Conservation (phyloP, 2,329 filamentous ascomycete species). For the Madurella mycetomatis region DNA sequence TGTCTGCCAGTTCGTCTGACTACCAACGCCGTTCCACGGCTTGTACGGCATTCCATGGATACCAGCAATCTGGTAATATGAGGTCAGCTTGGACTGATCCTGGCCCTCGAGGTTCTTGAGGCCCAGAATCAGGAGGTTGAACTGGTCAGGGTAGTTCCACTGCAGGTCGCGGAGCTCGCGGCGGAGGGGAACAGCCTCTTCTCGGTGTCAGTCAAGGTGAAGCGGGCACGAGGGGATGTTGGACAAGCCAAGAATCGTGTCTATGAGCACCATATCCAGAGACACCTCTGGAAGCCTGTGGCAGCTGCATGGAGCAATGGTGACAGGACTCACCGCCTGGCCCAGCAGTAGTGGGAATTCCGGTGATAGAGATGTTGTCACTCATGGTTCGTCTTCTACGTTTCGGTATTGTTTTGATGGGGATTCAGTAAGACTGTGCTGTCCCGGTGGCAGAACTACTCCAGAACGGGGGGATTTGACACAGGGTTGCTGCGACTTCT, state of each 20-base stretch:
- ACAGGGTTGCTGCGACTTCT: not conserved
- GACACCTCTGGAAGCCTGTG: too few species aligned
- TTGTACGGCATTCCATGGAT: slow-evolving; percentile 59
- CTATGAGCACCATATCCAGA: not conserved
- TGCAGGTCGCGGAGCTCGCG: slow-evolving; percentile 52
- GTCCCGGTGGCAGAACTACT: too few species aligned
- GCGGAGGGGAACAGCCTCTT: slow-evolving; percentile 34
- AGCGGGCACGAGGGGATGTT: not conserved
- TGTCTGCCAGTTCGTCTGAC: slow-evolving; percentile 28
- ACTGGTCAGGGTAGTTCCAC: slow-evolving; percentile 46
- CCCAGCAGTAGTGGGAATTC: slow-evolving; percentile 21
- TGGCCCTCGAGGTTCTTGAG: slow-evolving; percentile 51
- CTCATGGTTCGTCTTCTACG: slow-evolving; percentile 12
- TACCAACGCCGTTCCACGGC: slow-evolving; percentile 50
- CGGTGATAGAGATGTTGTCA: slow-evolving; percentile 24
- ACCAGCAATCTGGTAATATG: slow-evolving; percentile 61
- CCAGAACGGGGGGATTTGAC: too few species aligned
- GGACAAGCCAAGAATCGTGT: not conserved
- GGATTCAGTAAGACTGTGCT: not conserved
- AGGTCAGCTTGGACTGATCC: slow-evolving; percentile 44
- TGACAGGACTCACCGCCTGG: slow-evolving; percentile 12
- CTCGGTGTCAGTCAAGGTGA: not conserved
- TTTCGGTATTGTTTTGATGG: not conserved
- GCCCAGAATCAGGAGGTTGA: slow-evolving; percentile 58
- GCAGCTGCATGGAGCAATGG: not conserved